A percentile compares a stretch with the other conserved stretches of the same genome.
Conservation (phyloP, 192 early-diverging fungal genomes). For the Obelidium mucronatum region DNA sequence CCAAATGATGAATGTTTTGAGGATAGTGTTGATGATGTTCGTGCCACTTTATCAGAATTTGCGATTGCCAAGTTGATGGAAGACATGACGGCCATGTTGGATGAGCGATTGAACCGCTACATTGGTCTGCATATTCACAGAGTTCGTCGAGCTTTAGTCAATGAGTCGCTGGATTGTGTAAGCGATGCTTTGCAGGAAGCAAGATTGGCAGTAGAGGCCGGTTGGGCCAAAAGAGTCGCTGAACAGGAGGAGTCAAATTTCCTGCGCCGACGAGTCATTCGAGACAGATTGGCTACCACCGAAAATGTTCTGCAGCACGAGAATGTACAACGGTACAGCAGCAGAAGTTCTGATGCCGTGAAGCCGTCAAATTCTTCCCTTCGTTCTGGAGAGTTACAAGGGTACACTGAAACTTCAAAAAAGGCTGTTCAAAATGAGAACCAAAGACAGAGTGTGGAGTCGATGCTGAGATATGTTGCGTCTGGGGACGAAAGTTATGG, state of each 20-base stretch:
- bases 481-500: not conserved
- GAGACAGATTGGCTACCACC: no score
- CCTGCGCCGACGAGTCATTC: not conserved
- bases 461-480: slow-evolving; percentile 8
- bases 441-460: not conserved
- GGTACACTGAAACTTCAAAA: no score
- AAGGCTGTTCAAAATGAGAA: no score
- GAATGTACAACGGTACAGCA: no score
- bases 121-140: slow-evolving; percentile 19
- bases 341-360: no score
- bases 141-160: slow-evolving; percentile 3
- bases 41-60: not conserved
- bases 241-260: slow-evolving; percentile 16
- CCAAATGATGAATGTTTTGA: no score
- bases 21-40: not conserved
- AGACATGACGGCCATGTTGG: not conserved
- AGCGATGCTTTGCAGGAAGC: slow-evolving; percentile 13
- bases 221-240: not conserved
- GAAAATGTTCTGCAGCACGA: no score
- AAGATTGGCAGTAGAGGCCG: not conserved
- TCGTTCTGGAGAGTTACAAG: no score
- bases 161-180: slow-evolving; percentile 15
- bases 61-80: slow-evolving; percentile 4
- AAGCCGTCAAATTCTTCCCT: no score
- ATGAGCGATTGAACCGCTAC: slow-evolving; percentile 7